Evolutionary conservation across 441 rosid species (phyloP), one percentile per base, ranked within the genome.

Genomic region (Adansonia rubrostipa): DNA sequence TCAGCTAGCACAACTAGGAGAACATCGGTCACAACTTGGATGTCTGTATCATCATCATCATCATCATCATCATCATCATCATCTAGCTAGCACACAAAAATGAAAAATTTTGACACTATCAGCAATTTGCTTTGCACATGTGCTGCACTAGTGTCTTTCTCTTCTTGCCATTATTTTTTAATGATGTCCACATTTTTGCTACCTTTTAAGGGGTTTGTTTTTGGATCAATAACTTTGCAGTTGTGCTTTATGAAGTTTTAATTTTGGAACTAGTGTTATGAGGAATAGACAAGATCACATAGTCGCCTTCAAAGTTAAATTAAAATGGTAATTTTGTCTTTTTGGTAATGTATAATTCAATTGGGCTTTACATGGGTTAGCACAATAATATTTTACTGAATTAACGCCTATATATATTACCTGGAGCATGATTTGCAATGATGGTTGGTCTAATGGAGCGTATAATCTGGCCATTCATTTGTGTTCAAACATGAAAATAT

Each of bases 181-280:
- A 36, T 36, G 24, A 62, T 19, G 67, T 17, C 54, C 33, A 13
- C 53, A 50, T 60, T 78, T 81, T 62, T n/a, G 11, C 4, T 48
- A 74, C 58, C 24, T 36, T 36, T 44, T 42, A 11, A 54, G 14
- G 48, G 40, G 17, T 11, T 3, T 28, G 7, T 14, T 51, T 9
- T n/a, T 36, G 28, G n/a, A 50, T 71, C 28, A 33, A 33, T 72
- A 54, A 72, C 60, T 81, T 79, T 58, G 20, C 48, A 56, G 58
- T 40, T 28, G 44, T 48, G 47, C 53, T 56, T 28, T 33, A 7
- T 45, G 5, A 5, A n/a, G 6, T 22, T 60, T 1, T 71, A 33
- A 48, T 28, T n/a, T 4, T 17, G 64, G 75, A 71, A 71, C 15
- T 51, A 28, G 47, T 4, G 45, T 15, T 9, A 15, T 11, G 1